Base-by-base conservation (phyloP, 1,284 basidiomycete genomes). In the Neonothopanus nambi region DNA sequence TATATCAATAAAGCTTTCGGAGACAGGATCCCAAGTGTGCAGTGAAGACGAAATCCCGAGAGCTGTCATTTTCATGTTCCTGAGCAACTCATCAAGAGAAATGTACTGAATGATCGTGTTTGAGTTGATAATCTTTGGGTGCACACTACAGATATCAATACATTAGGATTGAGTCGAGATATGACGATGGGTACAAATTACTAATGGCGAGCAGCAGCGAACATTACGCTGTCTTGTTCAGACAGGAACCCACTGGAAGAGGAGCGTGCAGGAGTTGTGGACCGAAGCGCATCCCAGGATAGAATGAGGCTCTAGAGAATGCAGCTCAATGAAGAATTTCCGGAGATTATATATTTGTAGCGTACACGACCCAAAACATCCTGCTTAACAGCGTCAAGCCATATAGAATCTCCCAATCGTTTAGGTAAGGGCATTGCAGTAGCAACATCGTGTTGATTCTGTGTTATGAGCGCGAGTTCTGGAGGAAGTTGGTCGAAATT, bases 41-140 rank as follows among this genome's bases (percentile, higher is more conserved):
- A 87, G 67, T 3, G 71, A 60, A 9, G 89, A 91, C 1, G 89
- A 85, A 4, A 78, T 76, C 24, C 89, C 89, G 24, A 84, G 70
- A 7, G 85, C 70, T 3, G 77, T 79, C 64, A 76, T 71, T 52
- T 75, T 75, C 20, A 91, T 71, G 3, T 76, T 79, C 17, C 66
- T 57, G 18, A 85, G 66, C 9, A 89, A 63, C 18, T 84, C 78
- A 12, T 61, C 56, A 48, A 77, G 70, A 3, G 70, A 65, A 12
- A 82, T 65, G 61, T 80, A 77, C 38, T 77, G 64, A 15, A 74
- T 61, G 17, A 69, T 71, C 6, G 65, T 64, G 4, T 58, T 48
- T 1, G 73, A 64, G 48, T 78, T 69, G 21, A 71, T 67, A 21
- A 80, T 56, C 26, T 64, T 71, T 44, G 80, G 78, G 28, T 75